phyloP scores from a whole-genome alignment of 2,329 filamentous ascomycete genomes.

The Zymoseptoria passerinii region DNA sequence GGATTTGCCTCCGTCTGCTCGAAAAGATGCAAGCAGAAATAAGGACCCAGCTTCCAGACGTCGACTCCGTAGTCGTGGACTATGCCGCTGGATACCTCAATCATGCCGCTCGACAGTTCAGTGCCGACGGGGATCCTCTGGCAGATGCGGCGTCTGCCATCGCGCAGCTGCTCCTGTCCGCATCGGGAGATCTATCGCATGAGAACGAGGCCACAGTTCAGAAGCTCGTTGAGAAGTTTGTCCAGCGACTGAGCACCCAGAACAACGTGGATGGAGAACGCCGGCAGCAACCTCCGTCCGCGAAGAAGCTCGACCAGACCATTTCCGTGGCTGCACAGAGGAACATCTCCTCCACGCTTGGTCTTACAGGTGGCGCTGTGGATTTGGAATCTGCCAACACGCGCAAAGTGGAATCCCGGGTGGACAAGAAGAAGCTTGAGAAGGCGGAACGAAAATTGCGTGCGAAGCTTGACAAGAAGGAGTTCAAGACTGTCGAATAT shows the following conservation, averaged over 20 bases:
- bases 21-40: conserved; percentile 32
- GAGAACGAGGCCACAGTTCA: conserved; percentile 70
- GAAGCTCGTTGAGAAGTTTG: conserved; percentile 81
- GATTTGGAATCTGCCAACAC: conserved; percentile 90
- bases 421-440: conserved; percentile 97
- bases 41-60: conserved; percentile 28
- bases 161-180: conserved; percentile 82
- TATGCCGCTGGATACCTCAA: conserved; percentile 72
- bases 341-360: conserved; percentile 93
- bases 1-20: conserved; percentile 1
- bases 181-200: conserved; percentile 71
- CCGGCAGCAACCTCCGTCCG: conserved; percentile 62
- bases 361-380: conserved; percentile 72
- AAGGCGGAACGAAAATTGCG: conserved; percentile 97
- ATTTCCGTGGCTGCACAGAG: conserved; percentile 89
- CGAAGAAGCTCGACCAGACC: conserved; percentile 83
- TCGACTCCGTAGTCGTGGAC: conserved; percentile 32
- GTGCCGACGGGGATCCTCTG: conserved; percentile 69
- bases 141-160: conserved; percentile 76
- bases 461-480: conserved; percentile 96
- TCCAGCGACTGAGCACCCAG: conserved; percentile 66
- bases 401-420: conserved; percentile 92
- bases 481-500: conserved; percentile 96
- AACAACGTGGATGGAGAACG: conserved; percentile 61
- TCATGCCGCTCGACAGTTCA: conserved; percentile 80